phyloP scores from a whole-genome alignment of 768 basidiomycete species.

The Serendipita indica region DNA sequence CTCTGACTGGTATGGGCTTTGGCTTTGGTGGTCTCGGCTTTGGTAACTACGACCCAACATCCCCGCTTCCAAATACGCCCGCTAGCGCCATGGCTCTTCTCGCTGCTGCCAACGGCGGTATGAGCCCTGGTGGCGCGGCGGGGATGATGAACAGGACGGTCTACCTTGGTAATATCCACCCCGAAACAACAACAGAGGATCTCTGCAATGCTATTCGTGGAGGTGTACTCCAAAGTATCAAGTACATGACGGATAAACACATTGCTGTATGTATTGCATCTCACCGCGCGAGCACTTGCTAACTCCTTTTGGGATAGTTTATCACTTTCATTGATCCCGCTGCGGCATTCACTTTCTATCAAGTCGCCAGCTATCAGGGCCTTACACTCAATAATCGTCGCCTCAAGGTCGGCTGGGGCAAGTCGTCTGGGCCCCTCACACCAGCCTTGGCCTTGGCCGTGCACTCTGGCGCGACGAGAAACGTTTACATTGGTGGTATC shows the following conservation, averaged over 20 bases:
- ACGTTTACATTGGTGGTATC: constrained; percentile 91
- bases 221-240: constrained; percentile 88
- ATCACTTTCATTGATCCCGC: constrained; percentile 92
- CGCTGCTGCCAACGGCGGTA: constrained; percentile 20
- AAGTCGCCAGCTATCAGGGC: constrained; percentile 79
- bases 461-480: constrained; percentile 84
- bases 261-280: constrained; percentile 55
- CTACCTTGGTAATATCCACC: constrained; percentile 92
- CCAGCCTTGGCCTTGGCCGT: constrained; percentile 78
- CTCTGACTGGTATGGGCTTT: constrained; percentile 15
- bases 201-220: constrained; percentile 92
- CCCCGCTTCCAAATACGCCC: constrained; percentile 29
- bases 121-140: constrained; percentile 17
- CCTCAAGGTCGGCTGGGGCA: constrained; percentile 97
- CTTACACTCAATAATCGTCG: constrained; percentile 85
- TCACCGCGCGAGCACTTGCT: constrained; percentile 12
- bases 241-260: constrained; percentile 94
- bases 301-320: constrained; percentile 37
- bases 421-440: constrained; percentile 77
- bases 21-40: background rate
- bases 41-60: constrained; percentile 31
- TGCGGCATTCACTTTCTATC: constrained; percentile 87
- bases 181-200: constrained; percentile 89
- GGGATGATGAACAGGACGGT: constrained; percentile 70
- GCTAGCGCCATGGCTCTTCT: constrained; percentile 22